Evolutionary conservation across 164 flowering plant species (phyloP), one percentile per base, ranked within the genome.

Genomic region (Chimonanthus praecox): DNA sequence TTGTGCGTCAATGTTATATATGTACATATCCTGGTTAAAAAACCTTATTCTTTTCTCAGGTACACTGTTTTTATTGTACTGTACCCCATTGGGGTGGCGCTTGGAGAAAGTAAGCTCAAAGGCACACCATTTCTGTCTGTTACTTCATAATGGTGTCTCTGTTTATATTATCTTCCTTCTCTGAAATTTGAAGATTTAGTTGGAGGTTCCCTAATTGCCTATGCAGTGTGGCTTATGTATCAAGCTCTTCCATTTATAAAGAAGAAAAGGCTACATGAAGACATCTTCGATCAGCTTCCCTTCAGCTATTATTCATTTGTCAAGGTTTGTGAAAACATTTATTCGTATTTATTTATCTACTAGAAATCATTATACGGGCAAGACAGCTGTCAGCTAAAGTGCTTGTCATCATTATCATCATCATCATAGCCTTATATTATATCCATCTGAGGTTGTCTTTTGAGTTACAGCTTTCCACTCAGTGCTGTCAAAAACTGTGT

Each of bases 161-260:
- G 67, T 64, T 64, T 33, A 10, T 43, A 44, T 5, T 64, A 33
- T 21, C 11, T 43, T 64, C 9, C 44, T 63, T 63, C 1, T 63
- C 44, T 6, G 45, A 21, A 43, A 21, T 64, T 64, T 6, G 45
- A 21, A 43, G 7, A 33, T 64, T 4, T 66, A 44, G 48, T 46
- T 43, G 15, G 66, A 15, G 5, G 15, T 45, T 5, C 48, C 9
- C 15, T 54, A 3, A 13, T 66, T 46, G 44, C 4, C 10, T 3
- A 58, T 81, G 86, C 88, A 92, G 96, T 92, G 87, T 88, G 87
- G 94, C 82, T 91, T 49, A 90, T 91, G 96, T 92, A 89, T 77
- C 82, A 85, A 75, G 92, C 94, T 67, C 92, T 92, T 84, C 96
- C 97, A 60, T 80, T 79, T 46, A 84, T 93, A 76, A 87, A 86